Evolutionary conservation across 129 eudicot species (phyloP).

Genomic region (Artemisia annua): DNA sequence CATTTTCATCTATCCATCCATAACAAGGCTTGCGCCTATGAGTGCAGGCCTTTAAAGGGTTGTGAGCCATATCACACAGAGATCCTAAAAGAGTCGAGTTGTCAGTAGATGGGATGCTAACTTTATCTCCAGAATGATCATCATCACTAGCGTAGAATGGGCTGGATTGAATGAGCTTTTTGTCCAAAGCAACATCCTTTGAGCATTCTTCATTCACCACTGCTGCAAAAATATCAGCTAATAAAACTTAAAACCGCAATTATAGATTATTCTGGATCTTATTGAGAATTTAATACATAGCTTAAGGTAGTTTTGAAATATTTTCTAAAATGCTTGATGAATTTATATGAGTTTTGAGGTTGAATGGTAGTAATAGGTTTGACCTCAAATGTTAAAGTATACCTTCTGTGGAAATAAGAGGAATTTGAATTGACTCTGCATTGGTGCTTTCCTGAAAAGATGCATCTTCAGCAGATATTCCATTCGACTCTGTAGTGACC

Average conservation of each 20-base stretch:
- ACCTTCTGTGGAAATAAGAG: constrained; percentile 10
- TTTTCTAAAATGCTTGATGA: constrained; percentile 1
- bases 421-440: constrained; percentile 15
- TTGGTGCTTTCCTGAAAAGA: background rate
- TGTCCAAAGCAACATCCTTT: constrained; percentile 5
- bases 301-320: constrained; percentile 5
- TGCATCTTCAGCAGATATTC: constrained; percentile 15
- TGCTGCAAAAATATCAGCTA: background rate
- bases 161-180: constrained; percentile 1
- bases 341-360: constrained; percentile 8
- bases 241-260: background rate
- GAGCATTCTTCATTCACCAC: background rate
- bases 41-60: too few species aligned
- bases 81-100: constrained; percentile 1
- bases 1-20: constrained; percentile 23
- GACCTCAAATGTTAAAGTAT: constrained; percentile 2
- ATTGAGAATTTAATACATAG: constrained; percentile 1
- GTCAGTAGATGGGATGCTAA: constrained; percentile 8
- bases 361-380: background rate
- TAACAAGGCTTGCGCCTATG: constrained; percentile 13
- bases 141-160: constrained; percentile 5
- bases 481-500: background rate
- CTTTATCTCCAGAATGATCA: constrained; percentile 2
- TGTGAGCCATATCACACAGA: background rate
- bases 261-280: background rate